Evolutionary conservation across 164 flowering plant species (phyloP), one percentile per base, ranked within the genome.

Genomic region (Umbellularia californica): DNA sequence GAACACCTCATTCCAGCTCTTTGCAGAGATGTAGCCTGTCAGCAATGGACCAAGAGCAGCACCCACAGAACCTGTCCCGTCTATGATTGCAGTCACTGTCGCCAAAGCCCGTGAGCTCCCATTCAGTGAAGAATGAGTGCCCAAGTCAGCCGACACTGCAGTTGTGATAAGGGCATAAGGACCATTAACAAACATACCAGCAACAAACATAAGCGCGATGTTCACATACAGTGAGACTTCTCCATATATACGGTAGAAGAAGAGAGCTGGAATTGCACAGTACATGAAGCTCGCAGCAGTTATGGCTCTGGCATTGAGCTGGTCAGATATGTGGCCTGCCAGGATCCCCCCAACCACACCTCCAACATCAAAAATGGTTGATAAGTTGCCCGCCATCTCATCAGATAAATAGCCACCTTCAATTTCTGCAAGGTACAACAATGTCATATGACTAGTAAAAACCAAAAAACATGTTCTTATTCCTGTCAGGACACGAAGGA

Each of bases 81-180:
- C 92, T 22, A 92, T 92, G 27, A 92, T 92, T 4, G 97, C 97
- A 0, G 97, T 86, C 47, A 92, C 97, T 0, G 97, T 92, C 1
- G 97, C 94, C 70, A 92, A 73, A 30, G 97, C 97, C 14, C 90
- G 72, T 7, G 91, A 84, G 74, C 87, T 88, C 47, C 92, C 97
- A 50, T 82, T 79, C 73, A 91, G 73, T 5, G 92, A 88, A 64
- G 86, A 85, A 79, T 90, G 92, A 5, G 94, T 90, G 9, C 97
- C 97, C 70, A 92, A 70, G 58, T 92, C 97, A 11, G 96, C 92
- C 2, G 97, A 90, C 6, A 92, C 97, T 0, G 97, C 94, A 0
- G 97, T 92, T 24, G 97, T 92, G 72, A 91, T 91, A 15, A 92
- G 94, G 27, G 97, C 92, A 75, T 92, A 90, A 1, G 97, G 97